phyloP scores from a whole-genome alignment of 2,329 filamentous ascomycete genomes.

The Neonectria sp. region DNA sequence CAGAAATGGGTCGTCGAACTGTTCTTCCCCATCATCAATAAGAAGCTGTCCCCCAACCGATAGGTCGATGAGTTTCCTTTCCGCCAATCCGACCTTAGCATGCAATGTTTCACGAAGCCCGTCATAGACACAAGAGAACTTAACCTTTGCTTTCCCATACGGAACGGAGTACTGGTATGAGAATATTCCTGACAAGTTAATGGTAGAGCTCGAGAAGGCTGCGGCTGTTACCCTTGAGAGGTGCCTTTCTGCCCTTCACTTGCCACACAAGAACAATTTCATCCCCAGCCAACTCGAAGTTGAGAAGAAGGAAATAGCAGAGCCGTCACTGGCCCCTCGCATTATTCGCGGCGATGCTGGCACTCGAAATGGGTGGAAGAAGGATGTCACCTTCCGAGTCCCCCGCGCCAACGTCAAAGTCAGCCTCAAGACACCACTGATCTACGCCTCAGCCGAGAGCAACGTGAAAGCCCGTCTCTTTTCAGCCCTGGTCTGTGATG shows the following conservation, averaged over 20 bases:
- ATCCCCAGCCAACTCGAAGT: conserved; percentile 95
- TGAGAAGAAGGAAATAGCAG: conserved; percentile 90
- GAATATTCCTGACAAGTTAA: conserved; percentile 82
- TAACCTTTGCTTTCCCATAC: conserved; percentile 89
- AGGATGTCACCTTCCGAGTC: conserved; percentile 98
- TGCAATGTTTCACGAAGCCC: conserved; percentile 89
- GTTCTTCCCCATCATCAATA: conserved; percentile 86
- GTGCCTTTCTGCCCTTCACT: conserved; percentile 80
- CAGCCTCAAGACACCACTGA: conserved; percentile 83
- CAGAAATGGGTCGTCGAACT: conserved; percentile 88
- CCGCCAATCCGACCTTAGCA: conserved; percentile 66
- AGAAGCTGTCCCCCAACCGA: conserved; percentile 76
- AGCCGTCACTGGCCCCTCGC: conserved; percentile 81
- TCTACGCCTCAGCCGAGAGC: conserved; percentile 84
- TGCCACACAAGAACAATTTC: conserved; percentile 96
- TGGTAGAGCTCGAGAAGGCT: conserved; percentile 78
- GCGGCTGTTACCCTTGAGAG: conserved; percentile 69
- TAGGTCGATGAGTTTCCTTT: conserved; percentile 69
- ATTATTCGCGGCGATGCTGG: conserved; percentile 88
- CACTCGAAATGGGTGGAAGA: conserved; percentile 95
- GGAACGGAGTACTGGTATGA: conserved; percentile 93
- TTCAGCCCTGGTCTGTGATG: conserved; percentile 88
- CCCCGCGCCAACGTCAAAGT: conserved; percentile 92
- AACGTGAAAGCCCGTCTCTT: conserved; percentile 85
- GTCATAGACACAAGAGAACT: conserved; percentile 90